Evolutionary conservation across 129 eudicot species (phyloP).

Genomic region (Mikania micrantha): DNA sequence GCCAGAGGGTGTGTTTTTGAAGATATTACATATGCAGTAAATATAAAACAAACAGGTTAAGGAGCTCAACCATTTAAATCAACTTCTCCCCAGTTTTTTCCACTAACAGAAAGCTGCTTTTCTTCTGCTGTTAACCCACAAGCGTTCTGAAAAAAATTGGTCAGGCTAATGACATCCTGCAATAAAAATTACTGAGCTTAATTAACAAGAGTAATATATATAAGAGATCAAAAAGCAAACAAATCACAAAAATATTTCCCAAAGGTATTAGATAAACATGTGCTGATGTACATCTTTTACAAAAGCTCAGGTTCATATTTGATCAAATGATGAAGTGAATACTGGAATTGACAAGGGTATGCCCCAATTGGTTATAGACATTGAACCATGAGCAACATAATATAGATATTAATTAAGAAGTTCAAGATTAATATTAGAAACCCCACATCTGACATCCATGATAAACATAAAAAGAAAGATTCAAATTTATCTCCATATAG

Average conservation of each 20-base stretch:
- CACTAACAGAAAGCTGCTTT: constrained; percentile 87
- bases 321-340: neutral
- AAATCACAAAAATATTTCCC: neutral
- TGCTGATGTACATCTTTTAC: neutral
- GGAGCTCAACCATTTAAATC: constrained; percentile 65
- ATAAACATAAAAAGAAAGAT: neutral
- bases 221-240: neutral
- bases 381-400: neutral
- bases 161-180: constrained; percentile 84
- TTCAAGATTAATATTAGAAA: neutral
- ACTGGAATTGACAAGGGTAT: neutral
- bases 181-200: constrained; percentile 16
- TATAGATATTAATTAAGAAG: neutral
- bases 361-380: neutral
- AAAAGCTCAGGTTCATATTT: neutral
- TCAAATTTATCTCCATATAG: neutral
- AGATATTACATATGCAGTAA: constrained; percentile 11
- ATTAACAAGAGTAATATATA: neutral
- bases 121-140: constrained; percentile 75
- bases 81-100: constrained; percentile 93
- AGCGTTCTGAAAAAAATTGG: constrained; percentile 59
- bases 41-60: constrained; percentile 4
- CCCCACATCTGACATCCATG: neutral
- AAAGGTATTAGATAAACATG: neutral
- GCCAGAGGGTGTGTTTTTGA: neutral